Base-by-base conservation (phyloP, 2,329 filamentous ascomycete species). In the Nemania sp. region DNA sequence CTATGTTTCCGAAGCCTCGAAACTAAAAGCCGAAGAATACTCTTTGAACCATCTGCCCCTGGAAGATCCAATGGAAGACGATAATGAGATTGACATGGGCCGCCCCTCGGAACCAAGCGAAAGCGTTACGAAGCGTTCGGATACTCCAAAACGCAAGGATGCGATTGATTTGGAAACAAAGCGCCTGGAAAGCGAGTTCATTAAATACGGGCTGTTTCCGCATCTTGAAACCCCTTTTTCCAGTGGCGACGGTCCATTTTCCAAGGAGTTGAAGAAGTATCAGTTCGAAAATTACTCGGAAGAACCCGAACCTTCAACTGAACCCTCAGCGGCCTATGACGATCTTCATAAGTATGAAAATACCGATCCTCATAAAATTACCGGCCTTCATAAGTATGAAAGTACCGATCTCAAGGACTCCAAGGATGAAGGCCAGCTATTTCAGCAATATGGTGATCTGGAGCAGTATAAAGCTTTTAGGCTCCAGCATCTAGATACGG, bases 191-290 rank as follows among this genome's bases (percentile, higher is more conserved):
- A 61, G 68, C 1, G 75, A 77, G 52, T 56, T 77, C 3, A 59
- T 68, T 22, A 68, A 71, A 52, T 75, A 74, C 34, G 68, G 70
- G 39, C 68, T 73, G 5, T 54, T 60, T 1, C 50, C 74, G 20
- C 26, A 52, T 5, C 6, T 17, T 14, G 20, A 42, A n/a, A n/a
- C n/a, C n/a, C n/a, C n/a, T n/a, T n/a, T n/a, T n/a, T n/a, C n/a
- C n/a, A n/a, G n/a, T n/a, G n/a, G n/a, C n/a, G n/a, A n/a, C n/a
- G n/a, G n/a, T n/a, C n/a, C n/a, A n/a, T n/a, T n/a, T 28, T 19
- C 19, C 3, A 66, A 76, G 2, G 77, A 80, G 42, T 63, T 80
- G 20, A 73, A 77, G 43, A 56, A 65, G 17, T 76, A 75, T n/a
- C 71, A 73, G 52, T 58, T n/a, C n/a, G n/a, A 63, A 37, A 12